phyloP scores from a whole-genome alignment of 148 eudicot species.

The Nyssa sinensis region DNA sequence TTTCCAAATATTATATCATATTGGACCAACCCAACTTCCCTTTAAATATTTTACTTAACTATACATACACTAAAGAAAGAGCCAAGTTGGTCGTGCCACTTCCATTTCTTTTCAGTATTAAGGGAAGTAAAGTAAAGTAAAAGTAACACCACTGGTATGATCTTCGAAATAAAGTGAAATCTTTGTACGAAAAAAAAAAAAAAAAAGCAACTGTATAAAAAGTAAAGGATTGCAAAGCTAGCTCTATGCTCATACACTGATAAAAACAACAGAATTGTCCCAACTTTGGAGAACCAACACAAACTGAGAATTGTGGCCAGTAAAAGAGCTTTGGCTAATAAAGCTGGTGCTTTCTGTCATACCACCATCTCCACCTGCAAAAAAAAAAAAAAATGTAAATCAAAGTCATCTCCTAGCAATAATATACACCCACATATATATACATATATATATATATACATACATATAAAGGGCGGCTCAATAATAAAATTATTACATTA shows the following conservation, averaged over 20 bases:
- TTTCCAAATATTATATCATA: too few species aligned
- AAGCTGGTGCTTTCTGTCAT: constrained; percentile 70
- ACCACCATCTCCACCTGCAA: constrained; percentile 87
- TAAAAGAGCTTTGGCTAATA: constrained; percentile 28
- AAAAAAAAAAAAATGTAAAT: not conserved
- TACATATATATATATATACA: not conserved
- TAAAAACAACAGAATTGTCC: constrained; percentile 20
- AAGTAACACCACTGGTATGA: not conserved
- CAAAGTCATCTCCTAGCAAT: not conserved
- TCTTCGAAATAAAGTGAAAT: constrained; percentile 8
- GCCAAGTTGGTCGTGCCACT: not conserved
- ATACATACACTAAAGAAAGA: not conserved
- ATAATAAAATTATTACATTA: too few species aligned
- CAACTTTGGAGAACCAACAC: constrained; percentile 18
- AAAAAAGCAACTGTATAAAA: not conserved
- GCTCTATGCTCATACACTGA: constrained; percentile 1
- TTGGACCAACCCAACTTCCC: too few species aligned
- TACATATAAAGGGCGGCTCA: too few species aligned
- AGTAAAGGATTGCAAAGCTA: not conserved
- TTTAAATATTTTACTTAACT: too few species aligned
- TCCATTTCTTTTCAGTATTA: not conserved
- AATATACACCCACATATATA: not conserved
- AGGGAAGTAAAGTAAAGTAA: not conserved
- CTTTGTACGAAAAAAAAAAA: constrained; percentile 12
- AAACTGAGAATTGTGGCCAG: not conserved